Percentiles rank a stretch among this genome's conserved stretches.
Evolutionary conservation across 805 yeast species (phyloP).

Genomic region (Nakazawaea ishiwadae): DNA sequence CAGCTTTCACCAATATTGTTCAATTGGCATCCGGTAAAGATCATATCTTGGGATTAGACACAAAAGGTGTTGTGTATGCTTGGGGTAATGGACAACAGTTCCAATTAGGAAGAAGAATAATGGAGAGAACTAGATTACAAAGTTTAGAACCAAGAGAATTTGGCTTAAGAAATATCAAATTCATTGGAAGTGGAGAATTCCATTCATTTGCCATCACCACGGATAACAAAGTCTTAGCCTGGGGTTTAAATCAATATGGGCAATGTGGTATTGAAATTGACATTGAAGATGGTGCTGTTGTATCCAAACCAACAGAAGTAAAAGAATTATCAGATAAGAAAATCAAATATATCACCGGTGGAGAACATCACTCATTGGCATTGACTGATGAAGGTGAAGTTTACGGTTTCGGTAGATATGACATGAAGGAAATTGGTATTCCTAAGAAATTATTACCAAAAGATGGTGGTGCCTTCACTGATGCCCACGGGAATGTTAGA

Average conservation of each 20-base stretch:
- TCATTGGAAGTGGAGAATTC: constrained; percentile 89
- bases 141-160: constrained; percentile 79
- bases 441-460: constrained; percentile 61
- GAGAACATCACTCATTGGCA: constrained; percentile 91
- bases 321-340: constrained; percentile 54
- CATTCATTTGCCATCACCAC: constrained; percentile 89
- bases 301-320: constrained; percentile 72
- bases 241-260: constrained; percentile 98
- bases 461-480: constrained; percentile 61
- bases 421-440: constrained; percentile 91
- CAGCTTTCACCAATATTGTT: constrained; percentile 60
- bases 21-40: constrained; percentile 92
- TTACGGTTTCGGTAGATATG: constrained; percentile 85
- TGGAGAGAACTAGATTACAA: constrained; percentile 71
- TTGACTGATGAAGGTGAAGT: constrained; percentile 68
- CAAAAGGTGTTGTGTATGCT: constrained; percentile 82
- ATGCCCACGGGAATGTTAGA: constrained; percentile 75
- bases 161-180: constrained; percentile 73
- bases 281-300: constrained; percentile 80
- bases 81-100: constrained; percentile 98
- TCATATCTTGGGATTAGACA: constrained; percentile 79
- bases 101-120: constrained; percentile 83
- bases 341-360: constrained; percentile 71
- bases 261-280: constrained; percentile 85
- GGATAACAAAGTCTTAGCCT: constrained; percentile 66